Percentiles rank a stretch among this genome's conserved stretches.
Conservation (phyloP, 179 eudicot genomes). For the Beta lomatogona region DNA sequence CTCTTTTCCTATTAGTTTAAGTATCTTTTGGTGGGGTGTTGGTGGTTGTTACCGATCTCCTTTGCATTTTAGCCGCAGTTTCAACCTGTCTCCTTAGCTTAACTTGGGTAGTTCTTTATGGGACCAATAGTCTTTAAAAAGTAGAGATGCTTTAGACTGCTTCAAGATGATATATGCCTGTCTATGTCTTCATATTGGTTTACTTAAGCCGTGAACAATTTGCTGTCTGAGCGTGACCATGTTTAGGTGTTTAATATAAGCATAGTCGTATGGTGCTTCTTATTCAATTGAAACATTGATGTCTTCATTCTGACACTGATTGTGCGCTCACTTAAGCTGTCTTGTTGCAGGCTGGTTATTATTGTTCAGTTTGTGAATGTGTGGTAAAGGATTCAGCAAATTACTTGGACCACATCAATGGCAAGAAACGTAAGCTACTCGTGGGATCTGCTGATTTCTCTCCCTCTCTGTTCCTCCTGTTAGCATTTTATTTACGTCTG, state of each 20-base stretch:
- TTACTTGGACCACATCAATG: conserved; percentile 98
- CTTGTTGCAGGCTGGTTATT: conserved; percentile 90
- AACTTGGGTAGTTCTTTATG: neutral
- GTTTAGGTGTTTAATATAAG: neutral
- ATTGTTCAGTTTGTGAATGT: conserved; percentile 95
- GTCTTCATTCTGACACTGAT: neutral
- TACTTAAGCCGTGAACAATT: neutral
- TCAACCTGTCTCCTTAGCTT: neutral
- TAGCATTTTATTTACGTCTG: neutral
- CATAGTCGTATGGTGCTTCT: neutral
- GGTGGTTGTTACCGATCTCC: neutral
- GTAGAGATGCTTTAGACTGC: neutral
- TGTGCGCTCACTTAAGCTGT: conserved; percentile 9
- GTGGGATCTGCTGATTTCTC: neutral
- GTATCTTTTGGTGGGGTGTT: too few species aligned
- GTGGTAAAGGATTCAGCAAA: conserved; percentile 97
- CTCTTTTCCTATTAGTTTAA: too few species aligned
- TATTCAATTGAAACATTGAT: neutral
- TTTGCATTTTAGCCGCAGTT: neutral
- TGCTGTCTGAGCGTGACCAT: neutral
- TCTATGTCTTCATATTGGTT: neutral
- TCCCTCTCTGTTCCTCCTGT: neutral
- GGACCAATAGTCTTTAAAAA: neutral
- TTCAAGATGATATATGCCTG: neutral
- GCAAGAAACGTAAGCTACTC: conserved; percentile 83